Conservation (phyloP, 148 eudicot species). For the Camellia granthamiana region DNA sequence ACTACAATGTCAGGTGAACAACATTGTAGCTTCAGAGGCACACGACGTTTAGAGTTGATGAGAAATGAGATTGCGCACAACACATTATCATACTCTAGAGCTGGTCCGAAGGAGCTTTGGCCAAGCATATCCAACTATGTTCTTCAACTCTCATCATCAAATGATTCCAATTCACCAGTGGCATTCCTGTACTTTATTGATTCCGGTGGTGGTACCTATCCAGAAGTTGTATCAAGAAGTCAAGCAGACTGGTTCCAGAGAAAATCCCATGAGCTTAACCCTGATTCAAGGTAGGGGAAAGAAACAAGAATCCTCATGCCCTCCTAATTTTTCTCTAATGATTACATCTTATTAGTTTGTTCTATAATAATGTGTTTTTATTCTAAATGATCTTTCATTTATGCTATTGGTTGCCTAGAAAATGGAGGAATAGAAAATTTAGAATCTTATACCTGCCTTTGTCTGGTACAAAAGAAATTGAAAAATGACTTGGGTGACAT, state of each 20-base stretch:
- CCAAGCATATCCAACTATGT: constrained; percentile 85
- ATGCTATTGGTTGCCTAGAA: background rate
- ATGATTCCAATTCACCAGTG: constrained; percentile 38
- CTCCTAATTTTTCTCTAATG: background rate
- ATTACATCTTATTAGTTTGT: background rate
- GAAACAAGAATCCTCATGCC: background rate
- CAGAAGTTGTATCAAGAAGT: constrained; percentile 70
- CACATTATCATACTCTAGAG: constrained; percentile 42
- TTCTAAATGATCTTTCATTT: background rate
- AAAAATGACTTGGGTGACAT: background rate
- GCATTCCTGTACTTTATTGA: constrained; percentile 76
- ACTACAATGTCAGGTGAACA: constrained; percentile 32
- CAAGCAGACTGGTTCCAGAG: constrained; percentile 75
- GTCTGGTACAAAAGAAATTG: background rate
- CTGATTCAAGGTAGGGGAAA: constrained; percentile 57
- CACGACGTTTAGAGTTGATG: constrained; percentile 65
- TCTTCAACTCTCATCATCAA: constrained; percentile 49
- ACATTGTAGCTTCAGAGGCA: constrained; percentile 63
- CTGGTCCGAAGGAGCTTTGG: constrained; percentile 72
- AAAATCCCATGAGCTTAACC: constrained; percentile 63
- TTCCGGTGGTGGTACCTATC: constrained; percentile 98
- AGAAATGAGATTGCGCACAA: constrained; percentile 48
- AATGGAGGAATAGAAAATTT: background rate
- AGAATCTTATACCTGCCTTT: constrained; percentile 2
- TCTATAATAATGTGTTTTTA: background rate